Conservation (phyloP, 768 basidiomycete genomes). For the Tricholoma matsutake region DNA sequence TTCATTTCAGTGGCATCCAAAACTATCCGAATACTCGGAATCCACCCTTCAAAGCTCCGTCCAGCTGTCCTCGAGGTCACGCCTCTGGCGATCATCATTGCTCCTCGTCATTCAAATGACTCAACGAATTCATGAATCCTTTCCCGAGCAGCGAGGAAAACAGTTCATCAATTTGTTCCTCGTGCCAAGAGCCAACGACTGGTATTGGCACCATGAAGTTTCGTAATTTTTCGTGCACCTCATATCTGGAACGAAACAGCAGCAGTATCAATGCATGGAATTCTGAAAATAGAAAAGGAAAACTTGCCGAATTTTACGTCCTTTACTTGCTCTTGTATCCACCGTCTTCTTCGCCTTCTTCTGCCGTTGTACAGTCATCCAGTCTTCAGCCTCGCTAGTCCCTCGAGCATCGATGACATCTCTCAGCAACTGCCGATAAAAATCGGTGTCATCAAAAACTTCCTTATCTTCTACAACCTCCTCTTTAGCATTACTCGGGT, state of each 20-base stretch:
- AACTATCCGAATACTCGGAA: conserved; percentile 63
- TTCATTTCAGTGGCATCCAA: conserved; percentile 28
- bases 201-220: conserved; percentile 95
- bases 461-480: conserved; percentile 39
- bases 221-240: conserved; percentile 93
- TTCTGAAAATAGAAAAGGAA: neutral
- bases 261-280: neutral
- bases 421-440: conserved; percentile 88
- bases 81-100: conserved; percentile 21
- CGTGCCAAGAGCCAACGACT: conserved; percentile 75
- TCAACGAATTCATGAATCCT: conserved; percentile 47
- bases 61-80: conserved; percentile 28
- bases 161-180: conserved; percentile 93
- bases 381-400: conserved; percentile 47
- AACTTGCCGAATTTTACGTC: conserved; percentile 80
- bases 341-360: conserved; percentile 81
- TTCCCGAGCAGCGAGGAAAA: conserved; percentile 86
- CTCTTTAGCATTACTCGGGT: conserved; percentile 25
- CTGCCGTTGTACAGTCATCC: conserved; percentile 63
- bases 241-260: conserved; percentile 53
- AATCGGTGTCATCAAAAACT: conserved; percentile 86
- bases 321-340: conserved; percentile 96
- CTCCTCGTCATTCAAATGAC: conserved; percentile 25
- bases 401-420: conserved; percentile 82
- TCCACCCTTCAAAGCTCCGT: conserved; percentile 37